Percentiles rank a stretch among this genome's conserved stretches.
Evolutionary conservation across 2,329 filamentous ascomycete genomes (phyloP).

Genomic region (Fusarium decemcellulare): DNA sequence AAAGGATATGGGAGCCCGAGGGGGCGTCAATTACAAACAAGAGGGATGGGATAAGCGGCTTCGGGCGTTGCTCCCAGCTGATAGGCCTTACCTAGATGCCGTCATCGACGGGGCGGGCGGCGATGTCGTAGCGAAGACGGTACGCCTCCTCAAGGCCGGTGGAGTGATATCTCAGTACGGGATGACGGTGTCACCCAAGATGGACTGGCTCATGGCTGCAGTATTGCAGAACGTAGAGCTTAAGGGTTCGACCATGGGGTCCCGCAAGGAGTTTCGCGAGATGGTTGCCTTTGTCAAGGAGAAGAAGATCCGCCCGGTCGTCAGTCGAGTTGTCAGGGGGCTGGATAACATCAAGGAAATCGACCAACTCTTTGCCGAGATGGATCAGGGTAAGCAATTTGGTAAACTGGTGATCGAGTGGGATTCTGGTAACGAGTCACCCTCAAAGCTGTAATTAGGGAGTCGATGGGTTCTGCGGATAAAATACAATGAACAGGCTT

Average conservation of each 20-base stretch:
- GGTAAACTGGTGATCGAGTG: conserved; percentile 91
- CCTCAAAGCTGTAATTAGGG: conserved; percentile 57
- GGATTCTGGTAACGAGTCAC: conserved; percentile 50
- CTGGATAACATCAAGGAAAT: conserved; percentile 85
- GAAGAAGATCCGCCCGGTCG: conserved; percentile 81
- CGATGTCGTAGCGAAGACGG: conserved; percentile 80
- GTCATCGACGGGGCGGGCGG: conserved; percentile 94
- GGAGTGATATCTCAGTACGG: conserved; percentile 91
- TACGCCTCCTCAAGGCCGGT: conserved; percentile 81
- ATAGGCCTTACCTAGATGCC: conserved; percentile 81
- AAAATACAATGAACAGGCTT: not conserved
- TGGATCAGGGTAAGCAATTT: conserved; percentile 89
- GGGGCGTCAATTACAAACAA: conserved; percentile 87
- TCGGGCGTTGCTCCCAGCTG: conserved; percentile 70
- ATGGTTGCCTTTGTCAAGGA: conserved; percentile 88
- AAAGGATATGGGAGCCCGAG: conserved; percentile 78
- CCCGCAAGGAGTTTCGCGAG: conserved; percentile 87
- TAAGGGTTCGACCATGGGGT: conserved; percentile 91
- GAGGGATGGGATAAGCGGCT: conserved; percentile 87
- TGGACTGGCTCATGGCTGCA: conserved; percentile 88
- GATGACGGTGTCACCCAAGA: conserved; percentile 89
- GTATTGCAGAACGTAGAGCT: conserved; percentile 92
- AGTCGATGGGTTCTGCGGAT: not conserved
- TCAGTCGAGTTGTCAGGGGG: conserved; percentile 81
- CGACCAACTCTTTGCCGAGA: conserved; percentile 86